Conservation (phyloP, 768 basidiomycete species). For the Suillus subaureus region DNA sequence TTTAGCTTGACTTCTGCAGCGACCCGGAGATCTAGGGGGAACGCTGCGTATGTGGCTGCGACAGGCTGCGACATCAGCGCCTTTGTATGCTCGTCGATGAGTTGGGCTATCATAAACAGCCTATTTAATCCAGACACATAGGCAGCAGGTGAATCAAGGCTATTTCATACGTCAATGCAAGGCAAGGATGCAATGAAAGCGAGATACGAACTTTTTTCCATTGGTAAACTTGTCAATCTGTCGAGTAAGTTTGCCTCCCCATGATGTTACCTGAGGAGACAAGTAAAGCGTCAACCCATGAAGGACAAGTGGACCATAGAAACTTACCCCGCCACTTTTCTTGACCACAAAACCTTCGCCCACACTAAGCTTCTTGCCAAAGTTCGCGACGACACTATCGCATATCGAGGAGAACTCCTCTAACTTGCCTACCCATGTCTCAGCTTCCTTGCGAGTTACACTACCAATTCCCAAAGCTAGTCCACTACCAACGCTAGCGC, state of each 20-base stretch:
- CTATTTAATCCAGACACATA: conserved; percentile 78
- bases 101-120: conserved; percentile 73
- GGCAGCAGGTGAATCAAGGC: conserved; percentile 84
- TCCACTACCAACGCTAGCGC: conserved; percentile 76
- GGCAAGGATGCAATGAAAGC: conserved; percentile 9
- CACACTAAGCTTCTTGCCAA: conserved; percentile 86
- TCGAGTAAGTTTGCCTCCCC: conserved; percentile 74
- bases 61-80: conserved; percentile 66
- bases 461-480: conserved; percentile 76
- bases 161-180: conserved; percentile 34
- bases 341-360: conserved; percentile 86
- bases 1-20: conserved; percentile 75
- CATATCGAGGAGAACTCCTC: conserved; percentile 82
- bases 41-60: conserved; percentile 72
- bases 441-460: conserved; percentile 75
- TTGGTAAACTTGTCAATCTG: conserved; percentile 84
- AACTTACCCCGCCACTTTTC: conserved; percentile 64
- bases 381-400: conserved; percentile 77
- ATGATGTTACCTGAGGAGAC: conserved; percentile 51
- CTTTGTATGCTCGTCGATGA: conserved; percentile 86
- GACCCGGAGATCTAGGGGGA: conserved; percentile 62
- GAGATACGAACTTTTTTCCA: conserved; percentile 75
- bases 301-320: neutral
- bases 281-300: conserved; percentile 13
- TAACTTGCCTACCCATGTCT: conserved; percentile 74